Evolutionary conservation across 2,329 filamentous ascomycete species (phyloP).

Genomic region (Colletotrichum horii): DNA sequence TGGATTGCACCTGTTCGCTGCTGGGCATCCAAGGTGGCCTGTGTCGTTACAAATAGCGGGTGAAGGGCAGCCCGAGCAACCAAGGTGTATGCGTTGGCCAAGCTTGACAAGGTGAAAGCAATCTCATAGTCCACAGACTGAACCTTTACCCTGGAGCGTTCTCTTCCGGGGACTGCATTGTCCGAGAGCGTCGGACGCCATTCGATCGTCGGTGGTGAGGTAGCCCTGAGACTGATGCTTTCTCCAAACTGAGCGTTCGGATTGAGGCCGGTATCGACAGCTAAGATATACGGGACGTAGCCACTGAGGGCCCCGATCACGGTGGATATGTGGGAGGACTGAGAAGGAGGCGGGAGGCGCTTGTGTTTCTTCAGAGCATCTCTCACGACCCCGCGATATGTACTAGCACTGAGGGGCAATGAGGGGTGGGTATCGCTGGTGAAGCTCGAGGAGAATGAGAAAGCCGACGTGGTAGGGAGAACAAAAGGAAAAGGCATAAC

Average conservation of each 20-base stretch:
- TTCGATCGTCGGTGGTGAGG: conserved; percentile 67
- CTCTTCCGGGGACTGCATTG: conserved; percentile 66
- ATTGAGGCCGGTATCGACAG: conserved; percentile 75
- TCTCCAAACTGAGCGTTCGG: conserved; percentile 59
- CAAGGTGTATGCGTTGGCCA: conserved; percentile 76
- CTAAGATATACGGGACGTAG: conserved; percentile 85
- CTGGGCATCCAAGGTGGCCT: conserved; percentile 64
- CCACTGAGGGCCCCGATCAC: conserved; percentile 73
- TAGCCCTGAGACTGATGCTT: conserved; percentile 70
- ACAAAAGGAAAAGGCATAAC: conserved; percentile 89
- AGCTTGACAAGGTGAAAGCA: conserved; percentile 76
- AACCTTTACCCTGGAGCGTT: conserved; percentile 71
- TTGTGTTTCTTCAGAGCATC: conserved; percentile 90
- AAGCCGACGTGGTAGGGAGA: conserved; percentile 87
- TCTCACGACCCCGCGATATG: conserved; percentile 81
- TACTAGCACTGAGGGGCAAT: conserved; percentile 81
- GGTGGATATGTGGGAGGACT: conserved; percentile 71
- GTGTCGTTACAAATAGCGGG: conserved; percentile 71
- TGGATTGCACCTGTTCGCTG: conserved; percentile 74
- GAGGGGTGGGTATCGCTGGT: conserved; percentile 86
- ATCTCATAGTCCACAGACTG: conserved; percentile 83
- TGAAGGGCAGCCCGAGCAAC: conserved; percentile 76
- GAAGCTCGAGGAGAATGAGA: conserved; percentile 81
- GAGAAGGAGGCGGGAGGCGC: conserved; percentile 74
- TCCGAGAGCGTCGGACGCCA: conserved; percentile 84